These are phyloP conservation scores for Myochromella boudieri DNA, from an alignment of 768 basidiomycete species.

Conservation along the genomic window DNA sequence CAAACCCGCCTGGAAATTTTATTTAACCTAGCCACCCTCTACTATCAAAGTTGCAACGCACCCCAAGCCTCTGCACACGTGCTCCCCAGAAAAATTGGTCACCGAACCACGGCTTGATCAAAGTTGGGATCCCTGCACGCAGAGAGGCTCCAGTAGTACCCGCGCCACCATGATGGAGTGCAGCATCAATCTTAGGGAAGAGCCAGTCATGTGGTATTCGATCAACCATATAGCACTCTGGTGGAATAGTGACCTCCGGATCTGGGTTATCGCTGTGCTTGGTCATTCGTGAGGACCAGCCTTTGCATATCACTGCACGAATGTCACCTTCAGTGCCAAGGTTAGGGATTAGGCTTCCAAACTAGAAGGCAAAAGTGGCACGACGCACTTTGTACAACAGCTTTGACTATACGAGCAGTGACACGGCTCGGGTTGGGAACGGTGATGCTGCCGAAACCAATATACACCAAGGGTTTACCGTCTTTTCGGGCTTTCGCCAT, in stretches of 20 bases:
- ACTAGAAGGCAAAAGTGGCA: background rate
- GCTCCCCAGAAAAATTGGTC: slow-evolving; percentile 69
- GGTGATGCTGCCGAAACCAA: slow-evolving; percentile 70
- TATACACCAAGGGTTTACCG: slow-evolving; percentile 63
- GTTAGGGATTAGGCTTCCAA: slow-evolving; percentile 2
- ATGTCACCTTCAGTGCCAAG: slow-evolving; percentile 45
- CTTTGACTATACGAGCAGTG: slow-evolving; percentile 56
- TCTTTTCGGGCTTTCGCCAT: slow-evolving; percentile 56
- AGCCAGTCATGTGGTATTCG: slow-evolving; percentile 71
- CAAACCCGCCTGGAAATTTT: slow-evolving; percentile 58
- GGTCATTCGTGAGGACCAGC: slow-evolving; percentile 62
- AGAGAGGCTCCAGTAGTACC: slow-evolving; percentile 71
- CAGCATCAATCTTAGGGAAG: slow-evolving; percentile 61
- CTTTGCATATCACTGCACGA: slow-evolving; percentile 65
- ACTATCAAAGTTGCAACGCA: slow-evolving; percentile 27
- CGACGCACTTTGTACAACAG: slow-evolving; percentile 56
- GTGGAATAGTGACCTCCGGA: slow-evolving; percentile 45
- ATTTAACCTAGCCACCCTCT: no score
- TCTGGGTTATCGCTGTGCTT: slow-evolving; percentile 31
- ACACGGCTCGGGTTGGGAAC: slow-evolving; percentile 58
- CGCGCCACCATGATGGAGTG: slow-evolving; percentile 67
- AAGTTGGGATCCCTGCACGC: slow-evolving; percentile 61
- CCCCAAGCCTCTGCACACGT: slow-evolving; percentile 62
- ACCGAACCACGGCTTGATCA: slow-evolving; percentile 74
- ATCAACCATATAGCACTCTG: slow-evolving; percentile 55